Evolutionary conservation across 345 rosid genomes (phyloP).

Genomic region (Brassica cretica): DNA sequence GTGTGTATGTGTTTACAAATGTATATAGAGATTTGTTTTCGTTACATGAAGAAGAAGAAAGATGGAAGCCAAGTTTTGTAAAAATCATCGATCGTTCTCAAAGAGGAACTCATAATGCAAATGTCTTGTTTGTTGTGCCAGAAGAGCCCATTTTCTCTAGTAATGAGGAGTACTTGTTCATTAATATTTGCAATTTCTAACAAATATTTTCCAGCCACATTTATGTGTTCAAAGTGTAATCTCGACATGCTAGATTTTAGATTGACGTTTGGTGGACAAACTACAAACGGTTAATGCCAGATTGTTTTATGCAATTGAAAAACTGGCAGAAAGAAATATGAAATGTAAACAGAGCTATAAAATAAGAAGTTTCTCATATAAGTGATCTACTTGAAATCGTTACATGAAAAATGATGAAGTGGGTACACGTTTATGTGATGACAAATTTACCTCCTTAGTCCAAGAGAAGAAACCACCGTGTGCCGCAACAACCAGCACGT

Average conservation of each 20-base stretch:
- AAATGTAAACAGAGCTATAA: background rate
- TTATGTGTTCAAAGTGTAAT: background rate
- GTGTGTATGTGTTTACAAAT: background rate
- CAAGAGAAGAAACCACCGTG: background rate
- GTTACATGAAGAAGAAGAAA: slow-evolving; percentile 7
- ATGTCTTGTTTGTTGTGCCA: background rate
- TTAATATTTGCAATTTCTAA: background rate
- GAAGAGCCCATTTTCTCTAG: background rate
- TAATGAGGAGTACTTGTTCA: background rate
- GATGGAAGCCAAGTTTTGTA: slow-evolving; percentile 9
- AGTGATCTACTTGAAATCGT: background rate
- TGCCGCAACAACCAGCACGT: background rate
- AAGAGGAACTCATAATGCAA: background rate
- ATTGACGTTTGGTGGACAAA: background rate
- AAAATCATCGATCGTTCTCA: slow-evolving; percentile 6
- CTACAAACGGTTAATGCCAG: background rate
- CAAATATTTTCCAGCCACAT: background rate
- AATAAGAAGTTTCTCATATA: background rate
- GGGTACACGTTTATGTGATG: background rate
- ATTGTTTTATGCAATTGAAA: background rate
- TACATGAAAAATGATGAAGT: background rate
- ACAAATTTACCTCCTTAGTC: background rate
- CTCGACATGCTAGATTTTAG: background rate
- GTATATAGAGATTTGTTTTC: slow-evolving; percentile 19
- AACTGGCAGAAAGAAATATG: background rate